phyloP scores from a whole-genome alignment of 805 yeast genomes.

The Candida alai region DNA sequence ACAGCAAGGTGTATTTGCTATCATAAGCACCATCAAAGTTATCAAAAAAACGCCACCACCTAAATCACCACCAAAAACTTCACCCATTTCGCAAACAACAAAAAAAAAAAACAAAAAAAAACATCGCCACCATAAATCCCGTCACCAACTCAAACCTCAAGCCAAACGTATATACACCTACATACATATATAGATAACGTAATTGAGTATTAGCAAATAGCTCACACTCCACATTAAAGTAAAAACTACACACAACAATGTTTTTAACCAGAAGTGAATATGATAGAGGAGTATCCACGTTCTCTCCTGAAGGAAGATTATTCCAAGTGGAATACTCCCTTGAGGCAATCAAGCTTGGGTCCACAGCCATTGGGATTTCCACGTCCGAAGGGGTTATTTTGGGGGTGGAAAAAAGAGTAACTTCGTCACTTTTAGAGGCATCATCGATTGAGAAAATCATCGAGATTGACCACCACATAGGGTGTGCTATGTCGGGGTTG shows the following conservation, averaged over 20 bases:
- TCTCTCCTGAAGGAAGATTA: constrained; percentile 97
- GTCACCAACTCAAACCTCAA: background rate
- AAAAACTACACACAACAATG: constrained; percentile 44
- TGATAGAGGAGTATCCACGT: constrained; percentile 97
- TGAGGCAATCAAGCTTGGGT: constrained; percentile 95
- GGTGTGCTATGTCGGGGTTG: constrained; percentile 98
- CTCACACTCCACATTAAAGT: background rate
- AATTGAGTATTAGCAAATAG: too few species aligned
- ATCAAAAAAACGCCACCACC: too few species aligned
- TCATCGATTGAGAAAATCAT: constrained; percentile 94
- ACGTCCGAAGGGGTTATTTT: constrained; percentile 94
- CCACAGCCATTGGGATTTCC: constrained; percentile 95
- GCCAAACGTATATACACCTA: constrained; percentile 1
- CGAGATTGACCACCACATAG: constrained; percentile 90
- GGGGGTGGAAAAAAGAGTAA: constrained; percentile 96
- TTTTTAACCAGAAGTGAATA: constrained; percentile 99
- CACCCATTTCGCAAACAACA: too few species aligned
- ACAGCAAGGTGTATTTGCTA: too few species aligned
- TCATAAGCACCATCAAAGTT: too few species aligned
- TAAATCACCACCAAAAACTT: too few species aligned
- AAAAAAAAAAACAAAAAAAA: too few species aligned
- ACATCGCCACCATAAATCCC: constrained; percentile 4
- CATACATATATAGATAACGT: background rate
- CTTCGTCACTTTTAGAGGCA: constrained; percentile 85
- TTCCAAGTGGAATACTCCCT: constrained; percentile 97